These are phyloP conservation scores for Medicago ruthenica DNA, from an alignment of 306 rosid species.

Conservation along the genomic window DNA sequence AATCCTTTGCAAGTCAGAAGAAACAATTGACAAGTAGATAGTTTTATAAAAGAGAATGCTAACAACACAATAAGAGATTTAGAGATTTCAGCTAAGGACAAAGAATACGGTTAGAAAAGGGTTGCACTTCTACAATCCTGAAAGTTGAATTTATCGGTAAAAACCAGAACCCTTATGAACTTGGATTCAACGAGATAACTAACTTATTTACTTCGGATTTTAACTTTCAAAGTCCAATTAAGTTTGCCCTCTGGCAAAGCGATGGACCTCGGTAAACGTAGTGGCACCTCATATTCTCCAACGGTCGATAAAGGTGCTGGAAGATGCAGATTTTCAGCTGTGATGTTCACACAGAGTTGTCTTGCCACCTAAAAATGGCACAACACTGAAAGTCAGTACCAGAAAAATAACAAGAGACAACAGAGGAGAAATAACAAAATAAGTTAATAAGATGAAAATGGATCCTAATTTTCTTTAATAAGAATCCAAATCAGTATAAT, in stretches of 20 bases:
- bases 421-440: background rate
- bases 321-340: slow-evolving; percentile 53
- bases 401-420: background rate
- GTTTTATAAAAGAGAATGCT: background rate
- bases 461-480: slow-evolving; percentile 5
- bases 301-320: slow-evolving; percentile 61
- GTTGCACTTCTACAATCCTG: background rate
- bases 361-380: slow-evolving; percentile 71
- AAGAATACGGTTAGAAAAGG: background rate
- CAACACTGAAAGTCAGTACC: slow-evolving; percentile 27
- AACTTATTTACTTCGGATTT: slow-evolving; percentile 64
- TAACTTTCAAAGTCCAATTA: slow-evolving; percentile 77
- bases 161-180: slow-evolving; percentile 30
- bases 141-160: slow-evolving; percentile 18
- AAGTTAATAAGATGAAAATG: slow-evolving; percentile 7
- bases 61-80: slow-evolving; percentile 3
- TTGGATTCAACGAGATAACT: slow-evolving; percentile 24
- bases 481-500: background rate
- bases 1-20: slow-evolving; percentile 9
- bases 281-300: slow-evolving; percentile 86
- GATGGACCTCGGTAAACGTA: slow-evolving; percentile 83
- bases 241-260: slow-evolving; percentile 80
- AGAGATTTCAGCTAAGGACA: background rate
- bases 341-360: slow-evolving; percentile 69
- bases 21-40: background rate